phyloP scores from a whole-genome alignment of 2,329 filamentous ascomycete species.

The Verticillium nonalfalfae region DNA sequence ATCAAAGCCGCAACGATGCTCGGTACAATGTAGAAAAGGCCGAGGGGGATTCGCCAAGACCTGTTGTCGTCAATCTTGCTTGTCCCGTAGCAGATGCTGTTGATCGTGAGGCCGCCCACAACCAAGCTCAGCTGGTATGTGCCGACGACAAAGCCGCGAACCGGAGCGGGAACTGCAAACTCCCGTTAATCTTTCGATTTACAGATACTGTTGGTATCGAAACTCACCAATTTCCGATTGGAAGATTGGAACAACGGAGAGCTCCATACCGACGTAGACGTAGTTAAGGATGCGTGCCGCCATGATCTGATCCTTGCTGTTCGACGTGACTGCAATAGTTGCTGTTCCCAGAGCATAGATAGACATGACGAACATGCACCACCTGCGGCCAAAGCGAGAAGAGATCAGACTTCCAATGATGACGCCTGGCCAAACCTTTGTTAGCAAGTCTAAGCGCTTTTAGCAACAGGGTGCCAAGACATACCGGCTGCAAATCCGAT shows the following conservation, averaged over 20 bases:
- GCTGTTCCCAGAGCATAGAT: slow-evolving; percentile 20
- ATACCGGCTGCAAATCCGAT: slow-evolving; percentile 24
- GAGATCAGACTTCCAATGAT: slow-evolving; percentile 15
- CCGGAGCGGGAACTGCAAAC: slow-evolving; percentile 16
- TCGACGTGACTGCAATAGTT: slow-evolving; percentile 23
- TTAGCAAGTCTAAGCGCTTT: background rate
- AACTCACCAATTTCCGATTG: slow-evolving; percentile 23
- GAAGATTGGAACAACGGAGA: slow-evolving; percentile 27
- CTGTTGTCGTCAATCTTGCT: slow-evolving; percentile 18
- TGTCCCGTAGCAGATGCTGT: slow-evolving; percentile 19
- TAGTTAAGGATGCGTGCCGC: slow-evolving; percentile 28
- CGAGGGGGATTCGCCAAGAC: slow-evolving; percentile 25
- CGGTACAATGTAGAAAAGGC: slow-evolving; percentile 25
- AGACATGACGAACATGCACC: slow-evolving; percentile 15
- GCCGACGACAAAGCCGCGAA: slow-evolving; percentile 25
- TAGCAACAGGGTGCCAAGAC: background rate
- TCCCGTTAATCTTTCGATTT: background rate
- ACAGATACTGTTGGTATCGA: background rate
- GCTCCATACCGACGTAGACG: slow-evolving; percentile 31
- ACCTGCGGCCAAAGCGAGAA: slow-evolving; percentile 16
- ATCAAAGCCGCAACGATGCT: slow-evolving; percentile 16
- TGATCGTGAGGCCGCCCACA: slow-evolving; percentile 14
- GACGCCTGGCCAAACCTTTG: slow-evolving; percentile 10
- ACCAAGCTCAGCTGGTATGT: slow-evolving; percentile 19
- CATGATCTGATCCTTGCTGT: slow-evolving; percentile 22